Conservation (phyloP, 2,329 filamentous ascomycete genomes). For the Aspergillus alliaceus region DNA sequence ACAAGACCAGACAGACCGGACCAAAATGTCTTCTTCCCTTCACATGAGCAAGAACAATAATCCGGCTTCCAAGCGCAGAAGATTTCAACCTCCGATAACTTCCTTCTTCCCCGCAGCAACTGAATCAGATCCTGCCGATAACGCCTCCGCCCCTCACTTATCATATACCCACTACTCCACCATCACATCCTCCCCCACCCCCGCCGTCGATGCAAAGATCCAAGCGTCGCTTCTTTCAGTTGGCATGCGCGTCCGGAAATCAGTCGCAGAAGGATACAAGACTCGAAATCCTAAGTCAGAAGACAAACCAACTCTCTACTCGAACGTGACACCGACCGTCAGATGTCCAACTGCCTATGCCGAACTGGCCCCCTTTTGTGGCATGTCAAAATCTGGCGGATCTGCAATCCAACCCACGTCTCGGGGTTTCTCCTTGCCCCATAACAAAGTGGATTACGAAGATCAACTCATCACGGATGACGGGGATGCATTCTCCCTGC, state of each 20-base stretch:
- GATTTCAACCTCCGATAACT: slow-evolving; percentile 47
- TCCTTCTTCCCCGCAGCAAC: slow-evolving; percentile 34
- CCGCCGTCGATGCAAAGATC: slow-evolving; percentile 62
- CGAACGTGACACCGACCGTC: slow-evolving; percentile 4
- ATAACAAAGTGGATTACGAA: slow-evolving; percentile 21
- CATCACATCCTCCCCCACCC: slow-evolving; percentile 43
- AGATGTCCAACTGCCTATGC: slow-evolving; percentile 31
- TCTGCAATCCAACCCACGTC: slow-evolving; percentile 11
- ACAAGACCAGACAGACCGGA: background rate
- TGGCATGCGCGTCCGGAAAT: slow-evolving; percentile 92
- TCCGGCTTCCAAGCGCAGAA: slow-evolving; percentile 42
- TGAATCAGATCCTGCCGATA: background rate
- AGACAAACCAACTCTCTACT: slow-evolving; percentile 13
- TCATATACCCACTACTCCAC: slow-evolving; percentile 44
- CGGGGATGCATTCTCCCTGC: slow-evolving; percentile 39
- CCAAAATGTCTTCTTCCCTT: slow-evolving; percentile 19
- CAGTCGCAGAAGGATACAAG: slow-evolving; percentile 91
- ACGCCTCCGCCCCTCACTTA: slow-evolving; percentile 17
- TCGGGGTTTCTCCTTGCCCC: background rate
- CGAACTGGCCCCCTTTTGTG: slow-evolving; percentile 79
- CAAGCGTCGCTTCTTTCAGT: slow-evolving; percentile 86
- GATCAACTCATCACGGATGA: slow-evolving; percentile 33
- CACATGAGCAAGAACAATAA: slow-evolving; percentile 16
- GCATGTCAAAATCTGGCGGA: slow-evolving; percentile 73
- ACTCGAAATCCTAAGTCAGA: slow-evolving; percentile 49